Base-by-base conservation (phyloP, 345 rosid species). In the Psidium friedrichsthalianum region DNA sequence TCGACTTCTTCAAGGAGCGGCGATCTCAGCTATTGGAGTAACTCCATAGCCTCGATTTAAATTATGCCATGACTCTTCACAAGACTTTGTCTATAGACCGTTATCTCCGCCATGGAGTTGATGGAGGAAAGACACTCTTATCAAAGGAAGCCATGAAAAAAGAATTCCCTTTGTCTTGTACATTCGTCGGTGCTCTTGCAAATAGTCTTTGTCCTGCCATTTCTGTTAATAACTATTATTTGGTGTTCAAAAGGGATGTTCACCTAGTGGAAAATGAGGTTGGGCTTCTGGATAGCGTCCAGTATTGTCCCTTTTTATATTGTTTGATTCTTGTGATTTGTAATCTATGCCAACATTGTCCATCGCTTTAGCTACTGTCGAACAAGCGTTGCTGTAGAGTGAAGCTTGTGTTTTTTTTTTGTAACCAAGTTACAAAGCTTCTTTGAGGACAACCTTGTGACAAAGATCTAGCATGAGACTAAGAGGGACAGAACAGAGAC, bases 11-110 rank as follows among this genome's bases (percentile, higher is more conserved):
- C 95, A 96, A 97, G 92, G 98, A 97, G 92, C 93, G 98, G 88
- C 97, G 99, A 58, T 95, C 99, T 36, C 98, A 97, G 89, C 93
- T 97, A 10, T 96, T 97, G 96, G 99, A 96, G 86, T 98, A 97
- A 88, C 98, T 97, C 86, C 98, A 97, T 88, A 95, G 93, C 91
- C 98, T 97, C 15, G 98, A 97, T 90, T 89, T 92, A 87, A 96
- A 96, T 89, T 95, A 97, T 24, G 98, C 98, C 85, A 89, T 91
- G 2, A 85, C 94, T 91, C 98, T 55, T 91, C 96, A 1, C 98
- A 96, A 92, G 99, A 96, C 92, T 94, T 93, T 85, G 88, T 94
- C 88, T 95, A 93, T 89, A 89, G 91, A 89, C 94, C 98, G 25
- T 91, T 98, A 49, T 96, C 98, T n/a, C 99, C 98, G 6, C 97